These are phyloP conservation scores for Cyberlindnera maritima DNA, from an alignment of 805 yeast genomes.

Conservation along the genomic window DNA sequence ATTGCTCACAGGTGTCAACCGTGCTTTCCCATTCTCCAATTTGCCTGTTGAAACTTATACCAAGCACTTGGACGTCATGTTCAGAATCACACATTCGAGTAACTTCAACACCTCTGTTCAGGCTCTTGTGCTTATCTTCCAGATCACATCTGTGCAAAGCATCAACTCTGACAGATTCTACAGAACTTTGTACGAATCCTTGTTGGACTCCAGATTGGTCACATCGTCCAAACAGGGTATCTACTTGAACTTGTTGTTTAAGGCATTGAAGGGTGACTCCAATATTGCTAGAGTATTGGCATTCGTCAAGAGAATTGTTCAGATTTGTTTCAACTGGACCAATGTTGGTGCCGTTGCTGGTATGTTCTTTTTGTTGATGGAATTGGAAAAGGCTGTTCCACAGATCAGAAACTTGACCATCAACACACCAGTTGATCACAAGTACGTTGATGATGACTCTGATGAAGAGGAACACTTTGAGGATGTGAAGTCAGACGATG, in stretches of 20 bases:
- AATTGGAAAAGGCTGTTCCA: slow-evolving; percentile 63
- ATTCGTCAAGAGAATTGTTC: slow-evolving; percentile 86
- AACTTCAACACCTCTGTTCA: slow-evolving; percentile 94
- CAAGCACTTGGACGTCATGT: slow-evolving; percentile 78
- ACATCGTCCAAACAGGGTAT: slow-evolving; percentile 92
- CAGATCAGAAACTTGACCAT: slow-evolving; percentile 61
- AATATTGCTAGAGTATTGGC: slow-evolving; percentile 69
- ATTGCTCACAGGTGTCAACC: slow-evolving; percentile 87
- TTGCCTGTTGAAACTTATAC: slow-evolving; percentile 68
- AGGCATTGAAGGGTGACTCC: slow-evolving; percentile 72
- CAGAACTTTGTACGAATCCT: slow-evolving; percentile 84
- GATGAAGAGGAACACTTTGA: slow-evolving; percentile 37
- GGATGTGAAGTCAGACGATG: slow-evolving; percentile 31
- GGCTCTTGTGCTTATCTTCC: slow-evolving; percentile 82
- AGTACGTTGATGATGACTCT: slow-evolving; percentile 42
- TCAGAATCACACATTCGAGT: slow-evolving; percentile 87
- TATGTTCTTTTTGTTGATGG: slow-evolving; percentile 69
- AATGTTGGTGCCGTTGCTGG: slow-evolving; percentile 88
- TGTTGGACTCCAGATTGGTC: slow-evolving; percentile 79
- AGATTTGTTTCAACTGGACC: slow-evolving; percentile 80
- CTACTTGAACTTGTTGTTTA: slow-evolving; percentile 81
- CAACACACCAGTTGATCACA: slow-evolving; percentile 51
- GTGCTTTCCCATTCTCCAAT: slow-evolving; percentile 91
- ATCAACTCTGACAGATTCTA: slow-evolving; percentile 68
- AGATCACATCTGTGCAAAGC: slow-evolving; percentile 62